Conservation (phyloP, 2,329 filamentous ascomycete species). For the Parascedosporium putredinis region DNA sequence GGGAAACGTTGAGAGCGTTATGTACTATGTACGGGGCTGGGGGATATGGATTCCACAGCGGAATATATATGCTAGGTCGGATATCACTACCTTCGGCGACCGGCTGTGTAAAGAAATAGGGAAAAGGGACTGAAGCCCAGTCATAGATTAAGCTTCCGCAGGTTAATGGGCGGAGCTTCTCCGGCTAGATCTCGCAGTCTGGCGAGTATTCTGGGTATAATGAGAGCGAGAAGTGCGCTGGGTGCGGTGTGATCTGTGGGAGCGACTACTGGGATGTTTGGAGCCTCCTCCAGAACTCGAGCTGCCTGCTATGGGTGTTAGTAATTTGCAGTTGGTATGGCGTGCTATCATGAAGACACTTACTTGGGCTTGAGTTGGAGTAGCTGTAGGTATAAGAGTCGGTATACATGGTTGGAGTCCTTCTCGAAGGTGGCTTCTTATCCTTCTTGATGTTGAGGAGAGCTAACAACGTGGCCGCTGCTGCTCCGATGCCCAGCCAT, state of each 20-base stretch:
- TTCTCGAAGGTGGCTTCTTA: conserved; percentile 32
- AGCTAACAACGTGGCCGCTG: conserved; percentile 38
- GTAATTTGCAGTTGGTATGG: background rate
- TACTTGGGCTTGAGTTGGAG: conserved; percentile 39
- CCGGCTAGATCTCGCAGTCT: conserved; percentile 2
- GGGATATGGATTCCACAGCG: too few species aligned
- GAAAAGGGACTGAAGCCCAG: too few species aligned
- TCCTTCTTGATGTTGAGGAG: conserved; percentile 45
- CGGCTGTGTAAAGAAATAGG: too few species aligned
- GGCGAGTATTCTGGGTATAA: conserved; percentile 7
- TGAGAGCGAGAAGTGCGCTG: conserved; percentile 10
- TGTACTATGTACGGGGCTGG: too few species aligned
- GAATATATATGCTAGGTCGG: too few species aligned
- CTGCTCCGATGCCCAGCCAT: conserved; percentile 43
- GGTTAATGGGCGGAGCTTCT: background rate
- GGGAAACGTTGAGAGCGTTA: too few species aligned
- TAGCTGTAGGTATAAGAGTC: conserved; percentile 43
- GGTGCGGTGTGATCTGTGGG: background rate
- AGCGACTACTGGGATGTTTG: conserved; percentile 1
- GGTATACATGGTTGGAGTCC: conserved; percentile 35
- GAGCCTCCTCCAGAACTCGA: conserved; percentile 14
- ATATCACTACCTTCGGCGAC: too few species aligned
- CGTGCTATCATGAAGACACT: too few species aligned
- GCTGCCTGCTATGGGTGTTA: conserved; percentile 11
- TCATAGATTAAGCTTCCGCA: too few species aligned